Base-by-base conservation (phyloP, 2,329 filamentous ascomycete genomes). In the Trichoderma sp. region DNA sequence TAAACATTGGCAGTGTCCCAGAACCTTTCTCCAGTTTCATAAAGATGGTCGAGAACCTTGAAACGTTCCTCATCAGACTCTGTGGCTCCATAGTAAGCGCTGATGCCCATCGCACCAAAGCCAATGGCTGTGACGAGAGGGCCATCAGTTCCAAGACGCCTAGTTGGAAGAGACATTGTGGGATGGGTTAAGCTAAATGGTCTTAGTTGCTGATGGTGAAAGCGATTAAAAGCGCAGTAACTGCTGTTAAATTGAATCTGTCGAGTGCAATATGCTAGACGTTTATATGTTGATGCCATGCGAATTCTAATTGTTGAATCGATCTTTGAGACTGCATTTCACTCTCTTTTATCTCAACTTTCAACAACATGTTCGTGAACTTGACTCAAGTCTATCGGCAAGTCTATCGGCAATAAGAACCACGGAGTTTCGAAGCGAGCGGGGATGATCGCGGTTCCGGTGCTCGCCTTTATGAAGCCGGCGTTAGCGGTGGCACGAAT, bases 91-190 rank as follows among this genome's bases (percentile, higher is more conserved):
- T 86, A 87, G 59, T 77, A 83, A 3, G 79, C 64, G 27, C 82
- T 82, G 33, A 87, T 77, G 4, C 88, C 88, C 89, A 91, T 91
- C 24, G 87, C 81, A 14, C 89, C 89, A 35, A 90, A 86, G 12
- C 89, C 89, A 8, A 90, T 79, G 14, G 85, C 84, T 3, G 86
- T 84, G 35, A 91, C 86, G 21, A 85, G 78, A 0, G 88, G 88
- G 11, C 89, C 89, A 78, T 88, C 84, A 75, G 85, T 87, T 75
- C 89, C 89, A 12, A 91, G 83, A 3, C n/a, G 24, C 50, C 77
- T 64, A 41, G 76, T 77, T 21, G 74, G 75, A 38, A 76, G 59
- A 64, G 59, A 64, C 60, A 33, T 35, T 31, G n/a, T 21, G 41
- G 16, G n/a, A 8, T n/a, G 16, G 8, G 35, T 21, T 41, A 14